Evolutionary conservation across 176 grass and related monocot species (phyloP).

Genomic region (Triticum timopheevii): DNA sequence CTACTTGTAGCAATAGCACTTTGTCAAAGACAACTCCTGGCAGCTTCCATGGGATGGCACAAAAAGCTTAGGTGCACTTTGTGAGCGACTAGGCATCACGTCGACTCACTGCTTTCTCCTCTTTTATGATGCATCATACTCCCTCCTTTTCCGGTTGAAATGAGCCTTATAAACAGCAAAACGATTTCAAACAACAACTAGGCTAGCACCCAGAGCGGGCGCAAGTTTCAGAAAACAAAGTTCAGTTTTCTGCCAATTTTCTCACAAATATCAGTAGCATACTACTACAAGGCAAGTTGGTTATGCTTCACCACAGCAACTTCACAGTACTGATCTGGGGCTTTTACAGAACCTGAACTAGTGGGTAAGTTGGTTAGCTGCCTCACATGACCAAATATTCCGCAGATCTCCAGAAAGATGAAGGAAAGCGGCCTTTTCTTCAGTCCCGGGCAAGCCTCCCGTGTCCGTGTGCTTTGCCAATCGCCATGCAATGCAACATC

Average conservation of each 20-base stretch:
- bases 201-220: not conserved
- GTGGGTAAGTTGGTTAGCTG: not conserved
- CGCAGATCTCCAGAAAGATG: slow-evolving; percentile 44
- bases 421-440: slow-evolving; percentile 43
- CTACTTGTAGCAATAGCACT: slow-evolving; percentile 31
- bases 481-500: slow-evolving; percentile 19
- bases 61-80: slow-evolving; percentile 34
- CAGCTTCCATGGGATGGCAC: slow-evolving; percentile 38
- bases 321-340: not conserved
- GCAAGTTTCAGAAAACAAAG: not conserved
- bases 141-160: too few relatives aligned
- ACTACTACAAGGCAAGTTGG: too few relatives aligned
- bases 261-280: too few relatives aligned
- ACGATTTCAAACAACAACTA: not conserved
- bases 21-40: slow-evolving; percentile 26
- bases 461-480: slow-evolving; percentile 23
- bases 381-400: slow-evolving; percentile 42
- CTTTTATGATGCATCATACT: not conserved
- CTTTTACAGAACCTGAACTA: not conserved
- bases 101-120: slow-evolving; percentile 17
- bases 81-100: slow-evolving; percentile 21
- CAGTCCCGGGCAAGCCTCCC: slow-evolving; percentile 32
- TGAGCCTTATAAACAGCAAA: not conserved
- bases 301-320: too few relatives aligned
- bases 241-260: too few relatives aligned